Base-by-base conservation (phyloP, 139 green algal species). In the Pseudopediastrum boryanum region DNA sequence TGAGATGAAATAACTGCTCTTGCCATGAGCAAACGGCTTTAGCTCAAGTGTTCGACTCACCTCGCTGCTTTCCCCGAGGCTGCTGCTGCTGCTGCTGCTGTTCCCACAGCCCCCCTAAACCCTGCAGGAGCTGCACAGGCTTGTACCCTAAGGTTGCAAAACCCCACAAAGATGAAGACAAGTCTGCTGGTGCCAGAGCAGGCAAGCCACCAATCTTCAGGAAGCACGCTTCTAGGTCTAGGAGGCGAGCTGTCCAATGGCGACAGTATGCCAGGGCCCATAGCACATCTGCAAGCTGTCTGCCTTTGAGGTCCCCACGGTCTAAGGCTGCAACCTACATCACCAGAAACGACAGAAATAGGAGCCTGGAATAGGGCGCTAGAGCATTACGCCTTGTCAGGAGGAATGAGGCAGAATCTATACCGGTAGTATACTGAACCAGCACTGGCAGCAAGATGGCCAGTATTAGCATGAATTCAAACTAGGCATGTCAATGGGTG, bases 211-310 rank as follows among this genome's bases (percentile, higher is more conserved):
- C 77, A 54, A 42, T 41, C 67, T 21, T 41, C 35, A 78, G 5
- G 33, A 77, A 25, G 25, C 27, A 39, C 16, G 48, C 43, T 72
- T 89, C 85, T 19, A 89, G 59, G 10, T 83, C 77, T 10, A 25
- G 8, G 68, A 89, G 77, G 29, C 72, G 72, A 5, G 56, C 52
- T 2, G 54, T 76, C 66, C 62, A 85, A 56, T 89, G 85, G 23
- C 85, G 80, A 4, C 52, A 43, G 78, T 67, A 71, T 2, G 76
- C 84, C 35, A 89, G 84, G 4, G 80, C 71, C 84, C 84, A 89
- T 48, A 85, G 46, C 56, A 85, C 58, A 64, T 89, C 44, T 25
- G 38, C 80, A 27, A 69, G 3, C 29, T 77, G 67, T 42, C 16
- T 29, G 33, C 51, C 46, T 39, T n/a, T 36, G 31, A 78, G 69